Evolutionary conservation across 352 stramenopile genomes (phyloP), one percentile per base, ranked within the genome.

Genomic region (Phytophthora ohioensis): DNA sequence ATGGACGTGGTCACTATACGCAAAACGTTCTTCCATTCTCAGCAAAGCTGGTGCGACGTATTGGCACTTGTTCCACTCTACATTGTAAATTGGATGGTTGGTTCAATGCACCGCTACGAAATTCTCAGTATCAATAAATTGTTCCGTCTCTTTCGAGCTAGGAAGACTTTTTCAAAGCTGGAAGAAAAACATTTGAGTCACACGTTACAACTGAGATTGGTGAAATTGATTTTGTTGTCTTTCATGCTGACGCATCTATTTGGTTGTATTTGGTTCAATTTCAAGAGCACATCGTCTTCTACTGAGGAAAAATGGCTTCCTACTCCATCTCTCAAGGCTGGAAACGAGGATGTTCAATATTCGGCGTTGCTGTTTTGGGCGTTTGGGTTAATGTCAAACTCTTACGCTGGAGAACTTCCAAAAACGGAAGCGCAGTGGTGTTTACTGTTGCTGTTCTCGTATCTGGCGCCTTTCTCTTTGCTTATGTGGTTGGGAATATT

Each of bases 261-360:
- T 6, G 85, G 85, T 0, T 90, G 75, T 32, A 65, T 86, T 17
- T 92, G 85, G 85, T 89, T 88, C 46, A 85, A 76, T 58, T 92
- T 92, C 27, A 64, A 52, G 3, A 10, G 35, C n/a, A 21, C 49
- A 3, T 32, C 63, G 0, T 30, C 12, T 38, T 57, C 56, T 12
- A 27, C 1, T 1, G 21, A 27, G 1, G 21, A 27, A 27, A 27
- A 27, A 27, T 77, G 73, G 73, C 10, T 48, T 10, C 64, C 67
- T 4, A 31, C 65, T 31, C 1, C 41, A 35, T 64, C 46, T 0
- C 48, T 80, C 0, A 57, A 57, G n/a, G 35, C 17, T 4, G 47
- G 35, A 21, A 38, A 64, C 11, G 32, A 13, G 2, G 4, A 27
- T 1, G 49, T 71, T 35, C 79, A 90, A 54, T 90, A 91, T 55